Evolutionary conservation across 2,329 filamentous ascomycete species (phyloP), one percentile per base, ranked within the genome.

Genomic region (Rachicladosporium sp.): DNA sequence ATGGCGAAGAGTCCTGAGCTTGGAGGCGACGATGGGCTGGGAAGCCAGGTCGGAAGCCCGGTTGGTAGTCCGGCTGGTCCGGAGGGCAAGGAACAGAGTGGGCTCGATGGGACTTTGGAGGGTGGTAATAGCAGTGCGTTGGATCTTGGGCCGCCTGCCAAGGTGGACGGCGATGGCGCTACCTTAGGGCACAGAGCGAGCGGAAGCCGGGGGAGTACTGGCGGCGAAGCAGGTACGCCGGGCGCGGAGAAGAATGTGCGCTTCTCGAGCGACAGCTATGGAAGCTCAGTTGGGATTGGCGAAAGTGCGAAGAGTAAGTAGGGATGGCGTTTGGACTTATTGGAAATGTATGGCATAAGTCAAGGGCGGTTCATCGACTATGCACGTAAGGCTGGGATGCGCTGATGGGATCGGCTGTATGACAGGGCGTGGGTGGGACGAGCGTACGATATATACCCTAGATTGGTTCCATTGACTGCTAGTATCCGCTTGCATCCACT

Each of bases 1-100:
- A 51, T 56, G 50, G 43, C 50, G 6, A 56, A 55, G 43, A 51
- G 47, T 33, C 55, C 54, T 7, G 48, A 58, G 13, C 44, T 53
- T 29, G 27, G 42, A 5, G 52, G 50, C 8, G 45, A 50, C 35
- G 50, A 49, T 34, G 42, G 40, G 10, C 10, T 23, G 15, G 13
- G 9, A n/a, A 33, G 11, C 15, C 23, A 42, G 6, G 34, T 48
- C 6, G 44, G 36, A 9, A 54, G 50, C 39, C 55, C 55, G 2
- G 36, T 54, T 31, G 41, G 46, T 2, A 52, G 48, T 35, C 54
- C 55, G 10, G 33, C 38, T 4, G 55, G 52, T 5, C 54, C 52
- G 5, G 44, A 44, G 12, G 52, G 50, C 3, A 27, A 39, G 10
- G 43, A 43, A 11, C 31, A 33, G 15, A 33, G 31, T 10, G 23